Base-by-base conservation (phyloP, 352 stramenopile genomes). In the Phytophthora pluvialis region DNA sequence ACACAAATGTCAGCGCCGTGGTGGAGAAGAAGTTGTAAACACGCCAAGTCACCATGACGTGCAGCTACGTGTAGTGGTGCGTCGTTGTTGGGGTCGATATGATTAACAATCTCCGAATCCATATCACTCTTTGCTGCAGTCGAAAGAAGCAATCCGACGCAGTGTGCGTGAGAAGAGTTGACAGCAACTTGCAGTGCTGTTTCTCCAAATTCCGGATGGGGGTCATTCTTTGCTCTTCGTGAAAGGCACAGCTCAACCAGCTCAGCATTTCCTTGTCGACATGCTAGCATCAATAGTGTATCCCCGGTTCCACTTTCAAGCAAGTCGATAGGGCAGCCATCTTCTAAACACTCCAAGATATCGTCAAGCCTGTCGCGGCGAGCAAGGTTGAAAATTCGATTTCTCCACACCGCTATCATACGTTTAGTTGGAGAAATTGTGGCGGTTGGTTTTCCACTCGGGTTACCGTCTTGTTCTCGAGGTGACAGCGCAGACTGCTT, bases 81-180 rank as follows among this genome's bases (percentile, higher is more conserved):
- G 40, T 95, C 82, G 29, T 89, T 94, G 36, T 81, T 82, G 7
- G 83, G 80, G 55, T 94, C 83, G 44, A 94, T 91, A 58, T 95
- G 86, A 49, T 94, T 95, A 5, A 94, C 88, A 39, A 95, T 94
- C 58, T 93, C 86, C 8, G 84, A 78, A 56, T 94, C 88, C 88
- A 95, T 94, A 5, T 93, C 81, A 48, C 88, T 95, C 25, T 90
- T 90, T 18, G 88, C 88, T 6, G 88, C 88, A 0, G 86, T 94
- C 2, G 72, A 72, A 16, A 95, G 71, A 13, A 95, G 61, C 9
- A 92, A 62, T 10, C 67, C 55, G 11, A 94, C 58, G 43, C 88
- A 95, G 5, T 83, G 68, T 6, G 79, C 62, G 25, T 94, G 73
- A 4, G 71, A 77, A 32, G 67, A 59, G 12, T 89, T 89, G 5